Evolutionary conservation across 2,329 filamentous ascomycete genomes (phyloP).

Genomic region (Magnaporthales sp.): DNA sequence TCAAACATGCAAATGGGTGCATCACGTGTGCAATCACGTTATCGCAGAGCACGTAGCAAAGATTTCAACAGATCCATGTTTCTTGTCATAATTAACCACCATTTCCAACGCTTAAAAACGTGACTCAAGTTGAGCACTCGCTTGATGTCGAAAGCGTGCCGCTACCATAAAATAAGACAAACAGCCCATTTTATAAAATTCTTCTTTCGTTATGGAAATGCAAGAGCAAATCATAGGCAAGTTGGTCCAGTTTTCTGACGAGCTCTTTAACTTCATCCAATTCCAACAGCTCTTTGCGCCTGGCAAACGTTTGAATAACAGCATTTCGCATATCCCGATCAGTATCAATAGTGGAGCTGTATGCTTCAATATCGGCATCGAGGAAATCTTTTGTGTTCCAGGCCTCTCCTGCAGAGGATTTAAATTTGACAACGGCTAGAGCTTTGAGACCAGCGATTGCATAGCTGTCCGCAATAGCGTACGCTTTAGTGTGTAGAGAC

Average conservation of each 20-base stretch:
- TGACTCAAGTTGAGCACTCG: not conserved
- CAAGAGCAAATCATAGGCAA: not conserved
- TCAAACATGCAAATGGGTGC: not conserved
- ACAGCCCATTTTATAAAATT: not conserved
- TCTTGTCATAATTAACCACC: not conserved
- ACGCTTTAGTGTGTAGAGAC: not conserved
- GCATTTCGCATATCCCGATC: not conserved
- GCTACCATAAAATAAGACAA: not conserved
- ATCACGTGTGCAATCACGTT: not conserved
- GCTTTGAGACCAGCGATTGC: not conserved
- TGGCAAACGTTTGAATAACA: not conserved
- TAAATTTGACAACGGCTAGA: not conserved
- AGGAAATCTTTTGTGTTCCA: not conserved
- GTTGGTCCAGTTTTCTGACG: not conserved
- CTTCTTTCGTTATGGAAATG: not conserved
- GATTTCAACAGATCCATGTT: not conserved
- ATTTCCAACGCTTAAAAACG: not conserved
- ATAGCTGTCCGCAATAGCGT: slow-evolving; percentile 1
- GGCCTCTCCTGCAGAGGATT: not conserved
- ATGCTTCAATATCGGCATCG: not conserved
- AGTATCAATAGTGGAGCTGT: not conserved
- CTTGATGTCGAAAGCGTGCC: not conserved
- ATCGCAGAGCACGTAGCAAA: not conserved
- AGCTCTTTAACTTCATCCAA: not conserved
- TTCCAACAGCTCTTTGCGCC: not conserved